phyloP scores from a whole-genome alignment of 208 protist genomes.

The Plasmodiophora brassicae region DNA sequence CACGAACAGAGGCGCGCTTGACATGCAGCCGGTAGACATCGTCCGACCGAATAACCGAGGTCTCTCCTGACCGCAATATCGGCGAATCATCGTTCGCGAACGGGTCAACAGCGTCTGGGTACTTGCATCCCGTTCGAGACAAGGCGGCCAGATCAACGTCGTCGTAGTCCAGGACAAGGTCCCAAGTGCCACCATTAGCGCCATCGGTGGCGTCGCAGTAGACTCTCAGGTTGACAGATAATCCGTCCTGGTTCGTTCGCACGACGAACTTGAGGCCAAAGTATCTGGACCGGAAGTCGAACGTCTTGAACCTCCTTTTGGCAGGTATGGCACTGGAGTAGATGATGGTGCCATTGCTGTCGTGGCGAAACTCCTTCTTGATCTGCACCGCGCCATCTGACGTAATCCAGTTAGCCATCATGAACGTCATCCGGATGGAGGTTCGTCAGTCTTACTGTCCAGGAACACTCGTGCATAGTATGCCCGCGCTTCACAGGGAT shows the following conservation, averaged over 20 bases:
- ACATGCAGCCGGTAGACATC: neutral
- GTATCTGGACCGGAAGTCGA: neutral
- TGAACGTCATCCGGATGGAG: too few relatives aligned
- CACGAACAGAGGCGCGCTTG: neutral
- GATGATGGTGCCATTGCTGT: neutral
- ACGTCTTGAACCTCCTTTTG: neutral
- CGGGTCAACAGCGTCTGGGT: neutral
- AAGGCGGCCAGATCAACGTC: neutral
- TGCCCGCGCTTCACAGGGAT: neutral
- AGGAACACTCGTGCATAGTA: neutral
- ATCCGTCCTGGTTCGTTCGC: neutral
- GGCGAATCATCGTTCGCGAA: neutral
- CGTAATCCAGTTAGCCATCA: too few relatives aligned
- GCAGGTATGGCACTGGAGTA: neutral
- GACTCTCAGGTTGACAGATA: neutral
- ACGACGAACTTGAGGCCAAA: constrained; percentile 13
- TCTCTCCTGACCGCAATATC: neutral
- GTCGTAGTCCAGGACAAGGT: neutral
- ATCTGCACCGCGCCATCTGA: neutral
- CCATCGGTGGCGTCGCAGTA: neutral
- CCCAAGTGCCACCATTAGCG: neutral
- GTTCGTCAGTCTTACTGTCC: too few relatives aligned
- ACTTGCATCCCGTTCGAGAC: neutral
- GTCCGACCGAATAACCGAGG: neutral
- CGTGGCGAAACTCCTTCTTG: constrained; percentile 21